Conservation (phyloP, 73 alveolate species). For the Symbiodinium pilosum region DNA sequence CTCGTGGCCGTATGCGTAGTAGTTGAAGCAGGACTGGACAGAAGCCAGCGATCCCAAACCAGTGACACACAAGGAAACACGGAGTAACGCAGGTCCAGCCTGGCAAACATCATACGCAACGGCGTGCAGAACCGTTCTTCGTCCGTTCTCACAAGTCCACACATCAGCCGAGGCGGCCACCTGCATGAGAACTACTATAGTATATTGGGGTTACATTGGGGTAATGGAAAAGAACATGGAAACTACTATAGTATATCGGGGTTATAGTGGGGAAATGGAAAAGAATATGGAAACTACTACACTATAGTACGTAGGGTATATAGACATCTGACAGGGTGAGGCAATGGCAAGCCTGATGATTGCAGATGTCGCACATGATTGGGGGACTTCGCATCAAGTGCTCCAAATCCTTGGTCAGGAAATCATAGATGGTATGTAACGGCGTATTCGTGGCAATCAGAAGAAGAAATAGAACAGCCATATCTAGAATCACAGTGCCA, state of each 20-base stretch:
- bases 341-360: slow-evolving; percentile 27
- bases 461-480: too few relatives aligned
- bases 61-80: too few relatives aligned
- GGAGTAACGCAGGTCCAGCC: not conserved
- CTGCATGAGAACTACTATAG: slow-evolving; percentile 4
- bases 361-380: slow-evolving; percentile 81
- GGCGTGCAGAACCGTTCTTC: slow-evolving; percentile 64
- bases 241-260: too few relatives aligned
- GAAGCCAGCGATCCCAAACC: too few relatives aligned
- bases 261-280: too few relatives aligned
- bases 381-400: slow-evolving; percentile 44
- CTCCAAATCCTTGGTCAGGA: slow-evolving; percentile 19
- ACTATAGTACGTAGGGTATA: too few relatives aligned
- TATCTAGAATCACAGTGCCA: too few relatives aligned
- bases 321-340: too few relatives aligned
- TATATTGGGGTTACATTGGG: too few relatives aligned
- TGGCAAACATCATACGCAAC: slow-evolving; percentile 84
- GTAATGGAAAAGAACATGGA: too few relatives aligned
- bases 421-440: not conserved
- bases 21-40: not conserved
- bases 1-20: not conserved
- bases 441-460: not conserved
- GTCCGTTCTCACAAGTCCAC: slow-evolving; percentile 90
- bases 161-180: slow-evolving; percentile 42
- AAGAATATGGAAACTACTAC: too few relatives aligned